Conservation (phyloP, 2,329 filamentous ascomycete genomes). For the Niveomyces coronatus region DNA sequence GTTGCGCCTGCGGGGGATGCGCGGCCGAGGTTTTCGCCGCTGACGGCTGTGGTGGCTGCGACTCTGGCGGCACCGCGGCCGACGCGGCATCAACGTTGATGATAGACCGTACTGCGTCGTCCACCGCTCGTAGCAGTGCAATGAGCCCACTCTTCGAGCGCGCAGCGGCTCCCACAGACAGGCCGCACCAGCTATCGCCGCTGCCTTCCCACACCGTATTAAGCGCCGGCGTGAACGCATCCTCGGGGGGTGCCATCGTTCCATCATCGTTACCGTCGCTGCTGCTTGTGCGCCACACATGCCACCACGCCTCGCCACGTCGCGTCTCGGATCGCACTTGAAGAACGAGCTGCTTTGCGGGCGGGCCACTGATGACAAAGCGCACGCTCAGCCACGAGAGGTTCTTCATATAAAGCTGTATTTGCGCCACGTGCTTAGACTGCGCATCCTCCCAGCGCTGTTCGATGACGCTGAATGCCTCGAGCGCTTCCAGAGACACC, state of each 20-base stretch:
- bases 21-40: too few relatives aligned
- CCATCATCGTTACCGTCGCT: too few relatives aligned
- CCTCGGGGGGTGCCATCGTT: constrained; percentile 9
- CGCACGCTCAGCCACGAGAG: constrained; percentile 48
- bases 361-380: constrained; percentile 32
- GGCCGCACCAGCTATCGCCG: constrained; percentile 37
- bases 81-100: constrained; percentile 7
- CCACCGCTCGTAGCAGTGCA: constrained; percentile 36
- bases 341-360: constrained; percentile 27
- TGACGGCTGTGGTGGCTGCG: background rate
- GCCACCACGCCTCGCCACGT: constrained; percentile 41
- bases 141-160: constrained; percentile 29
- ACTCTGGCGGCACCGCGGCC: background rate
- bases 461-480: constrained; percentile 51
- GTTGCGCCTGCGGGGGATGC: background rate
- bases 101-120: constrained; percentile 33
- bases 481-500: constrained; percentile 54
- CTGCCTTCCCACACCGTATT: constrained; percentile 34
- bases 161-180: constrained; percentile 37
- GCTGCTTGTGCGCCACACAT: constrained; percentile 34
- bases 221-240: constrained; percentile 29
- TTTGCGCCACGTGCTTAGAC: constrained; percentile 32
- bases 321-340: constrained; percentile 41
- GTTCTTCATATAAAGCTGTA: constrained; percentile 42
- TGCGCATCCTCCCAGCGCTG: constrained; percentile 35